phyloP scores from a whole-genome alignment of 2,329 filamentous ascomycete species.

The Trichophyton verrucosum region DNA sequence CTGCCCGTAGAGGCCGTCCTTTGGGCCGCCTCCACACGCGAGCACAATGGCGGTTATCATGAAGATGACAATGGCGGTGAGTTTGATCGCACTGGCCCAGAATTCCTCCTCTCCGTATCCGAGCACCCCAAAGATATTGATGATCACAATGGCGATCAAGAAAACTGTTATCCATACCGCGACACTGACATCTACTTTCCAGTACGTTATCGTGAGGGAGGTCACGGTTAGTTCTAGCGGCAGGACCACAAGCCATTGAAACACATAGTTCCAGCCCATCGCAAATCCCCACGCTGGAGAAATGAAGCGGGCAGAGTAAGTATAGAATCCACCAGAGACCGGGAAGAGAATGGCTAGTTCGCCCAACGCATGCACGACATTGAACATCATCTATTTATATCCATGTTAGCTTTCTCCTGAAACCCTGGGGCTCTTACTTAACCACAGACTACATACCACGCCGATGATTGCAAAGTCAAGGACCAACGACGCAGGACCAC shows the following conservation, averaged over 20 bases:
- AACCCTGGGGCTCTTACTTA: background rate
- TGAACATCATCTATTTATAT: conserved; percentile 40
- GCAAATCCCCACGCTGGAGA: conserved; percentile 45
- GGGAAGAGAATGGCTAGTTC: conserved; percentile 51
- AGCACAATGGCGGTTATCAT: conserved; percentile 71
- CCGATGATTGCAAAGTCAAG: conserved; percentile 43
- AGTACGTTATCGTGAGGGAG: conserved; percentile 65
- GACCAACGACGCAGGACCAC: conserved; percentile 28
- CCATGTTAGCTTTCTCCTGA: background rate
- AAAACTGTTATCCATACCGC: conserved; percentile 55
- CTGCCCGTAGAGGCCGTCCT: conserved; percentile 19
- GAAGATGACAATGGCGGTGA: conserved; percentile 69
- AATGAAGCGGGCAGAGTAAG: conserved; percentile 48
- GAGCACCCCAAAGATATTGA: conserved; percentile 74
- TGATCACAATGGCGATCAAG: conserved; percentile 54
- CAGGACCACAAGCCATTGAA: conserved; percentile 71
- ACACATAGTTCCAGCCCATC: conserved; percentile 49
- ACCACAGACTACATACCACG: conserved; percentile 10
- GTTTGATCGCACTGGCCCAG: conserved; percentile 66
- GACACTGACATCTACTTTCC: conserved; percentile 36
- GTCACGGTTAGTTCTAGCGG: conserved; percentile 75
- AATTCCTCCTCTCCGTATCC: conserved; percentile 78
- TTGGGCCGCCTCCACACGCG: conserved; percentile 33
- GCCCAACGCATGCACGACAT: conserved; percentile 47
- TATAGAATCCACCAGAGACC: conserved; percentile 50